Percentiles rank a stretch among this genome's conserved stretches.
These are phyloP conservation scores for Amborella trichopoda DNA, from an alignment of 164 flowering plant genomes.

Conservation along the genomic window DNA sequence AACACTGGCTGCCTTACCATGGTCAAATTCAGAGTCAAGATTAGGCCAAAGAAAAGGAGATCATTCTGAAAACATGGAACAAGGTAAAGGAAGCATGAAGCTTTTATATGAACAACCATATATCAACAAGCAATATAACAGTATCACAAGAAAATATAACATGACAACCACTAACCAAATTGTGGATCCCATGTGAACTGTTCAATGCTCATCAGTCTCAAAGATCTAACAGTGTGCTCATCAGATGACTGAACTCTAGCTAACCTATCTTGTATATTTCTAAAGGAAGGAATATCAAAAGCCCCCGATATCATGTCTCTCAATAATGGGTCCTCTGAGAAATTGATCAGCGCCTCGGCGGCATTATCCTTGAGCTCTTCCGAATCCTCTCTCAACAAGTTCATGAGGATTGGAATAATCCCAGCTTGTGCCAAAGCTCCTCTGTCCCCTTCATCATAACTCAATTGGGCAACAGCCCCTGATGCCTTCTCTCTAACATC, in stretches of 20 bases:
- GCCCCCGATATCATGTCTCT: slow-evolving; percentile 20
- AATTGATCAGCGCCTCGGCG: slow-evolving; percentile 37
- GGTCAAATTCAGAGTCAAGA: too few relatives aligned
- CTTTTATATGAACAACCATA: too few relatives aligned
- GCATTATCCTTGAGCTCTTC: slow-evolving; percentile 40
- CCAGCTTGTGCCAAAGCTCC: slow-evolving; percentile 29
- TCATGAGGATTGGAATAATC: slow-evolving; percentile 28
- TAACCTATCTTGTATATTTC: slow-evolving; percentile 23
- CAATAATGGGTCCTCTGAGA: slow-evolving; percentile 27
- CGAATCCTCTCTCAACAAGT: slow-evolving; percentile 25
- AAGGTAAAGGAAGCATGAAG: too few relatives aligned
- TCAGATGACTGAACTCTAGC: slow-evolving; percentile 17
- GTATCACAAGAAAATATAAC: slow-evolving; percentile 1
- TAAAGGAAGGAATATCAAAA: slow-evolving; percentile 21
- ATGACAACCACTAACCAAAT: background rate
- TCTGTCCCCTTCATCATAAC: slow-evolving; percentile 25
- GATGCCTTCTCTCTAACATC: slow-evolving; percentile 31
- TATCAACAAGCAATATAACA: too few relatives aligned
- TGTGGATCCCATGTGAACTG: slow-evolving; percentile 21
- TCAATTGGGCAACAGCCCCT: slow-evolving; percentile 43
- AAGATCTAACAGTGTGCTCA: slow-evolving; percentile 19
- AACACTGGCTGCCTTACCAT: too few relatives aligned
- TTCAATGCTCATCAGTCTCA: slow-evolving; percentile 26
- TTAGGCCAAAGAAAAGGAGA: too few relatives aligned
- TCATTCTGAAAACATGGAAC: too few relatives aligned